Base-by-base conservation (phyloP, 768 basidiomycete species). In the Lactarius tabidus region DNA sequence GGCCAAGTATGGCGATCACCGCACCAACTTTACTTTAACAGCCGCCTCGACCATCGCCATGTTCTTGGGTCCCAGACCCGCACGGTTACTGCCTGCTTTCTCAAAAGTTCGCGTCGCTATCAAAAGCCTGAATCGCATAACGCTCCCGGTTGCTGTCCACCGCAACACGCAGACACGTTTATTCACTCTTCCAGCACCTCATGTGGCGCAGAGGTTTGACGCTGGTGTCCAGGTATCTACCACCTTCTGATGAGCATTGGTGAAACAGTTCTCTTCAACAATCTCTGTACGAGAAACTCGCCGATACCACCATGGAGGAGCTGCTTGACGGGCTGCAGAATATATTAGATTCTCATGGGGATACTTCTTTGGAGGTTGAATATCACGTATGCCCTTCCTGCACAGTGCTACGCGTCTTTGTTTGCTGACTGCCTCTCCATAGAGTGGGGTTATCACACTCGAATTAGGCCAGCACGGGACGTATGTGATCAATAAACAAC, bases 401-500 rank as follows among this genome's bases (percentile, higher is more conserved):
- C 6, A 38, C 29, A 33, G 88, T 76, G n/a, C 14, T 33, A 20
- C 15, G 17, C 15, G n/a, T 12, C 31, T 20, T 45, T 26, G 18
- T 38, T 56, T 18, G 31, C 54, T 62, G 31, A 58, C n/a, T 14
- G n/a, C 26, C 43, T 23, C 26, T 45, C 23, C 74, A 96, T 60
- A 65, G 95, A 87, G 89, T 71, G 95, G 95, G n/a, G 95, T 97
- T 35, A 75, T 97, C 38, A 97, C 94, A 1, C 83, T 96, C 52
- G 80, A 79, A 57, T 80, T 95, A 18, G 93, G 88, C 35, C 77
- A 81, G 45, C 78, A 86, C 62, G 93, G 93, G 17, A 96, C 91
- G 14, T 97, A 96, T 77, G 95, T 96, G 33, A 88, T 97, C 77
- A 97, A 97, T 77, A 97, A 96, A 79, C 95, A 97, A 74, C 95